Evolutionary conservation across 176 grass and related monocot species (phyloP), one percentile per base, ranked within the genome.

Genomic region (Areca catechu): DNA sequence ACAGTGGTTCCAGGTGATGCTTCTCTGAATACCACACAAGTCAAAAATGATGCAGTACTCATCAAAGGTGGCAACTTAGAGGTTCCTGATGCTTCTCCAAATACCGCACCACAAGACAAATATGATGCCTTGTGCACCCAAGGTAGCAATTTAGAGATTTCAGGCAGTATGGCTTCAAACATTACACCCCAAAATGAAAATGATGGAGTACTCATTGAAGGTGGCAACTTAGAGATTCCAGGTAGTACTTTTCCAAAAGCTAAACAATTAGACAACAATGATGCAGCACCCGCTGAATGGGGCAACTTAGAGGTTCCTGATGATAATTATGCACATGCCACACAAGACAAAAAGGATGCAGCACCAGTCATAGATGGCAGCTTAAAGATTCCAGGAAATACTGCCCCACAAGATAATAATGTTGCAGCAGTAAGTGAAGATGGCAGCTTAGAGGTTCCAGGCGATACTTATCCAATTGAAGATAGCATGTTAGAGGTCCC

Each of bases 371-470:
- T 19, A 7, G 27, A 55, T 20, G 37, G 27, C n/a, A 55, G 12
- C 51, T 10, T 17, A 4, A 16, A 47, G 9, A 15, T 55, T 55
- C 51, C 51, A 20, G 5, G 19, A 43, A 20, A 55, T 20, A n/a
- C 18, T 29, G 4, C 9, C 14, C 0, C 15, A 4, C 15, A 65
- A 65, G 62, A 51, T 5, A 52, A 65, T 24, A 51, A 6, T 52
- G 62, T 55, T 56, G 24, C 22, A 19, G 15, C 24, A 51, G 20
- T 4, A 4, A 29, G 15, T 6, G 24, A 58, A 25, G 15, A 29
- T 58, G 23, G 14, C 79, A 66, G 49, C 29, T 60, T 14, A 18
- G 56, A 77, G 24, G 34, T 67, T 82, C 64, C 56, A 62, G 79
- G 71, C 70, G 2, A 43, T 58, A 25, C 56, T 16, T 58, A 12